Percentiles rank a stretch among this genome's conserved stretches.
Conservation (phyloP, 148 eudicot species). For the Selenicereus undatus region DNA sequence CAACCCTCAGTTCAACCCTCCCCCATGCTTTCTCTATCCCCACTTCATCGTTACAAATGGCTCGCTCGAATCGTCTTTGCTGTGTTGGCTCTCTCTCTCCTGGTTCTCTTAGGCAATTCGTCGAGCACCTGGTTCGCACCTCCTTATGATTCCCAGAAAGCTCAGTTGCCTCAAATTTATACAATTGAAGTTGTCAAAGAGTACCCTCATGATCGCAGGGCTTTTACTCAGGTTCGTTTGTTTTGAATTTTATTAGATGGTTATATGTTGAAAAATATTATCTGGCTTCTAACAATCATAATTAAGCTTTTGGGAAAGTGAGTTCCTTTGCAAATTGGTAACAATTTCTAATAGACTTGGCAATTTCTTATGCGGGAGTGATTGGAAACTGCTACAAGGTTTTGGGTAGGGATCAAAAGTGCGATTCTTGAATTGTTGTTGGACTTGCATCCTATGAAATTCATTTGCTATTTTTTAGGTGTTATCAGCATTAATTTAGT, state of each 20-base stretch:
- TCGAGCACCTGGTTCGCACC: constrained; percentile 31
- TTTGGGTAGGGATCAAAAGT: background rate
- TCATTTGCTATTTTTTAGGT: background rate
- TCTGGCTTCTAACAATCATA: background rate
- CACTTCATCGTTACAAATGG: constrained; percentile 22
- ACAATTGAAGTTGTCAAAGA: constrained; percentile 53
- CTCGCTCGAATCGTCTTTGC: constrained; percentile 24
- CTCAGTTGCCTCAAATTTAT: constrained; percentile 26
- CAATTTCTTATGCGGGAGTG: background rate
- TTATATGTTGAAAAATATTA: constrained; percentile 8
- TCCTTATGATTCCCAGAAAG: background rate
- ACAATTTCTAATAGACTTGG: background rate
- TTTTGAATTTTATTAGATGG: background rate
- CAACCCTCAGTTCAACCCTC: constrained; percentile 16
- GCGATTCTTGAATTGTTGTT: background rate
- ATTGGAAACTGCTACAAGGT: background rate
- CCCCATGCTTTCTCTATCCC: constrained; percentile 27
- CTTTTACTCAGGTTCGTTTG: constrained; percentile 75
- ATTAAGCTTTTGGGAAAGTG: background rate
- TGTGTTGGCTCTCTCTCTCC: constrained; percentile 15
- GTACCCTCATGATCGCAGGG: constrained; percentile 76
- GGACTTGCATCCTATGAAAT: background rate
- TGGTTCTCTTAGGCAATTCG: constrained; percentile 37
- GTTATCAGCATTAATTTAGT: background rate
- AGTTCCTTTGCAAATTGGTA: background rate